Evolutionary conservation across 352 stramenopile species (phyloP).

Genomic region (Phytophthora ramorum): DNA sequence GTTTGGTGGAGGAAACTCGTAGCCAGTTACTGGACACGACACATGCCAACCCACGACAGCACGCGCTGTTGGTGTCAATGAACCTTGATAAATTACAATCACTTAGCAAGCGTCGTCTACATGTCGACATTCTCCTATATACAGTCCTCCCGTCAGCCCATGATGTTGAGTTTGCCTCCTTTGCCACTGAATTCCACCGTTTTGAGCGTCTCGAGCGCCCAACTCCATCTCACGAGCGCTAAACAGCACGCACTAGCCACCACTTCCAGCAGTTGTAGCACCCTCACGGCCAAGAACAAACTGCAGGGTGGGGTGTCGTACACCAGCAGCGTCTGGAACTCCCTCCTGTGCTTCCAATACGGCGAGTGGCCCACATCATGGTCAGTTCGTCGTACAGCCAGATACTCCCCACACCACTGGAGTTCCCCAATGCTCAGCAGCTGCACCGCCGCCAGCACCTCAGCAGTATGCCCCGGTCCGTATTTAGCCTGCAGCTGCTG

Average conservation of each 20-base stretch:
- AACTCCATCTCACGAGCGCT: slow-evolving; percentile 29
- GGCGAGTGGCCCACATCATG: slow-evolving; percentile 44
- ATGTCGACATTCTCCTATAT: slow-evolving; percentile 17
- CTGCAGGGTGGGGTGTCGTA: slow-evolving; percentile 28
- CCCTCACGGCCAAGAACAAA: slow-evolving; percentile 26
- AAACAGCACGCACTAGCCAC: slow-evolving; percentile 28
- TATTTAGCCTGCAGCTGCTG: slow-evolving; percentile 22
- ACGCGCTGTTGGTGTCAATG: background rate
- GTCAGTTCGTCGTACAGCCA: slow-evolving; percentile 19
- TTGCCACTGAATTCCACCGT: slow-evolving; percentile 9
- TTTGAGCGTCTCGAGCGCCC: slow-evolving; percentile 14
- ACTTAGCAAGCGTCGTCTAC: slow-evolving; percentile 12
- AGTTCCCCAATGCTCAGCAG: slow-evolving; percentile 50
- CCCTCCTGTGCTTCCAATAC: slow-evolving; percentile 41
- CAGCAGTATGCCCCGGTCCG: slow-evolving; percentile 12
- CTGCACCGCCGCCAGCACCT: slow-evolving; percentile 45
- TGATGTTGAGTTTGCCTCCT: slow-evolving; percentile 20
- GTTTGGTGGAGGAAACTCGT: too few relatives aligned
- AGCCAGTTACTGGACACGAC: too few relatives aligned
- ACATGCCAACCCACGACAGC: background rate
- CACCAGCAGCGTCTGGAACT: slow-evolving; percentile 38
- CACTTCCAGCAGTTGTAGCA: slow-evolving; percentile 40
- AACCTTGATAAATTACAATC: slow-evolving; percentile 45
- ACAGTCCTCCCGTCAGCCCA: slow-evolving; percentile 16
- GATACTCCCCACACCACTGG: slow-evolving; percentile 60